Evolutionary conservation across 768 basidiomycete species (phyloP), one percentile per base, ranked within the genome.

Genomic region (Hygrocybe coccinea): DNA sequence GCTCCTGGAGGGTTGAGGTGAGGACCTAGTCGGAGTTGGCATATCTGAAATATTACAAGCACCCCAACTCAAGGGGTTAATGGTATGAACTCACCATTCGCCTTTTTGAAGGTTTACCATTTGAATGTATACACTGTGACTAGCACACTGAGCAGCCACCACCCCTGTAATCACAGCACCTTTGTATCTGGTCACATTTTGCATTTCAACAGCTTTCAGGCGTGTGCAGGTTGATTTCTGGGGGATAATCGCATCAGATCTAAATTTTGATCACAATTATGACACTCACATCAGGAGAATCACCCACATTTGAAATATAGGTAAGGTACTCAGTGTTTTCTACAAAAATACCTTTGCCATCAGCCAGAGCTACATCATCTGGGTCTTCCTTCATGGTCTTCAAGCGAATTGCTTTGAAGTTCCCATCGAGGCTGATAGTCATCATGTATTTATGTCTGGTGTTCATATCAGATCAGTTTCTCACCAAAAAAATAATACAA

Each of bases 171-270:
- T 59, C n/a, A 61, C 63, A 17, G 62, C 58, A 49, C 64, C 64
- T 41, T 64, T 67, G 56, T 67, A 69, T 34, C 67, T 67, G 39
- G 62, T 53, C 7, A 63, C 41, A 52, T 67, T 68, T 50, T 69
- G 69, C 36, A 69, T 60, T 15, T 55, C 47, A 4, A 60, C 57
- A 1, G 67, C 67, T n/a, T 57, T 58, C 1, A 72, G 60, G 33
- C 70, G 66, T 11, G 49, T 45, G 52, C 68, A 71, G 8, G 59
- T 64, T 14, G 56, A 51, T 21, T 59, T 55, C 65, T 69, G 44
- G 15, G 52, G 46, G 25, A 2, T 36, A 10, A 33, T 2, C 43
- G 11, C 21, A 43, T 43, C n/a, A 43, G 15, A n/a, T 55, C 19
- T 21, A 41, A 11, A 37, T 19, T 29, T 14, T 29, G 12, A 55